Evolutionary conservation across 805 yeast species (phyloP).

Genomic region (Starmerella floricola): DNA sequence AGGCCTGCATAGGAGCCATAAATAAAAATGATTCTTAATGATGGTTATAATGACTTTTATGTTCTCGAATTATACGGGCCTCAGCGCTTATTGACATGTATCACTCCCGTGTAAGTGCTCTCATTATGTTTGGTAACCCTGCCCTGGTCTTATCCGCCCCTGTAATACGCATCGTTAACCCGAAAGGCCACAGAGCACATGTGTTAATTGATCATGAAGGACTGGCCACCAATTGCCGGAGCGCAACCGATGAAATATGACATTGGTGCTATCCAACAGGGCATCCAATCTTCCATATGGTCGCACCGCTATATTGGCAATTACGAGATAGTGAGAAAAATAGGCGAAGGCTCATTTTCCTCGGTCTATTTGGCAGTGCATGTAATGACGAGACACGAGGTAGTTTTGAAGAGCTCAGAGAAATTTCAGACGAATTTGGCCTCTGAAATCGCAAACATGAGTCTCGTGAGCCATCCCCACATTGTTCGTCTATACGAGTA

Average conservation of each 20-base stretch:
- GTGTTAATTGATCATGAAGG: too few relatives aligned
- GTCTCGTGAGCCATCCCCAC: conserved; percentile 71
- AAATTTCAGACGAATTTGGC: conserved; percentile 75
- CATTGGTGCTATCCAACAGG: conserved; percentile 15
- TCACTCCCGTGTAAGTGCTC: too few relatives aligned
- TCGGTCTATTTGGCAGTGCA: conserved; percentile 80
- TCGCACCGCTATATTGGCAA: conserved; percentile 47
- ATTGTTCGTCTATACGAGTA: conserved; percentile 79
- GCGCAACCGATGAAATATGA: conserved; percentile 15
- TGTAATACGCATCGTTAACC: too few relatives aligned
- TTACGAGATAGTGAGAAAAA: conserved; percentile 55
- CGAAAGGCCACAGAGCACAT: too few relatives aligned
- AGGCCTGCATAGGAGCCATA: too few relatives aligned
- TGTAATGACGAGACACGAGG: conserved; percentile 53
- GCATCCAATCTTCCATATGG: conserved; percentile 10
- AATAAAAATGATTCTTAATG: too few relatives aligned
- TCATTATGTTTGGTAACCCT: too few relatives aligned
- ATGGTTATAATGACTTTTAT: too few relatives aligned
- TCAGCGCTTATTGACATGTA: too few relatives aligned
- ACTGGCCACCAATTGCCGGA: too few relatives aligned
- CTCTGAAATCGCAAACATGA: conserved; percentile 78
- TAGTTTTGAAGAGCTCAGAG: conserved; percentile 71
- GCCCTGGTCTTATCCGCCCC: too few relatives aligned
- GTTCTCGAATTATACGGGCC: too few relatives aligned
- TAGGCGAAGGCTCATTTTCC: conserved; percentile 86